A percentile compares a stretch with the other conserved stretches of the same genome.
Evolutionary conservation across 768 basidiomycete species (phyloP).

Genomic region (Tricholoma bakamatsutake): DNA sequence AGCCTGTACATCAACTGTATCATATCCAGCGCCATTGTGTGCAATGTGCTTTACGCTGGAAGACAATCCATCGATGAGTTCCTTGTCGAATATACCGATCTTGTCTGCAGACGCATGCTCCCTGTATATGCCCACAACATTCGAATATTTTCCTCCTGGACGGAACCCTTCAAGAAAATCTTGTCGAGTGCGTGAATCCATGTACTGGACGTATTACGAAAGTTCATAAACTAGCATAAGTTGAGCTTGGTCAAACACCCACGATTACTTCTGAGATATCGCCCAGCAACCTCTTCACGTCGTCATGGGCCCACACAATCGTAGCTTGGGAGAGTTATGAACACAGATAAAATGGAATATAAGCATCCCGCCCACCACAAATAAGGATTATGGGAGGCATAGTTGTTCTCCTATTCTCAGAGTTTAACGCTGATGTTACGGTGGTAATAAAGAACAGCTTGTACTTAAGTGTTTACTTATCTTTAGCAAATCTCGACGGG

Average conservation of each 20-base stretch:
- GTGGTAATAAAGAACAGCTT: too few species aligned
- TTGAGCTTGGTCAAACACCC: constrained; percentile 25
- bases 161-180: constrained; percentile 64
- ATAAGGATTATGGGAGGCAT: constrained; percentile 27
- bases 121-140: constrained; percentile 72
- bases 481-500: too few species aligned
- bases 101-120: constrained; percentile 58
- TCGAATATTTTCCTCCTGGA: constrained; percentile 67
- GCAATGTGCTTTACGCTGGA: constrained; percentile 76
- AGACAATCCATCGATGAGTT: constrained; percentile 66
- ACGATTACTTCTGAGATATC: constrained; percentile 74
- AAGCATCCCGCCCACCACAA: constrained; percentile 15
- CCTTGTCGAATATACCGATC: constrained; percentile 78
- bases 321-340: constrained; percentile 35
- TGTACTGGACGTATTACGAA: constrained; percentile 20
- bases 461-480: too few species aligned
- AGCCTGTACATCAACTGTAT: constrained; percentile 74
- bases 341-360: neutral
- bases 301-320: constrained; percentile 78
- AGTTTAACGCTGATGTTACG: neutral
- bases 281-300: constrained; percentile 58
- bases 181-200: constrained; percentile 55
- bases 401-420: neutral
- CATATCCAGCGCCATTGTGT: constrained; percentile 92
- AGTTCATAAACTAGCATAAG: neutral